Percentiles rank a stretch among this genome's conserved stretches.
phyloP scores from a whole-genome alignment of 2,329 filamentous ascomycete genomes.

The Stachybotrys chartarum region DNA sequence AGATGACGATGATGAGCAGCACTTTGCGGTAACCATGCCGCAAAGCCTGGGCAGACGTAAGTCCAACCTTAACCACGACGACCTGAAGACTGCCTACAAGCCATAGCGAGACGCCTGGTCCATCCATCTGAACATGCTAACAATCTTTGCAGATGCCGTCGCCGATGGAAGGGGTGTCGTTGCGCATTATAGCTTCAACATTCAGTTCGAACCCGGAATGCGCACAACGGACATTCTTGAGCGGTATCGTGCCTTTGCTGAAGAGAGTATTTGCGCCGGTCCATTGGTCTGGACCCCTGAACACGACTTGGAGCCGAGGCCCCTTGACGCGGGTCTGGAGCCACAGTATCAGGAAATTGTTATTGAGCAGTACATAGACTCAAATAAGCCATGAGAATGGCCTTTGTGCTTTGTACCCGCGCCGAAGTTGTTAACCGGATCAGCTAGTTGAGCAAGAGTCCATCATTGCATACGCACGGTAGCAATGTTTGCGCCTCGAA shows the following conservation, averaged over 20 bases:
- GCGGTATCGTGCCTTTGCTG: slow-evolving; percentile 44
- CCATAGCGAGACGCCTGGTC: background rate
- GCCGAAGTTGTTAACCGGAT: too few relatives aligned
- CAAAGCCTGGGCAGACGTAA: slow-evolving; percentile 27
- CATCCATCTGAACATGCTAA: slow-evolving; percentile 5
- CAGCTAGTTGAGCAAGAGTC: too few relatives aligned
- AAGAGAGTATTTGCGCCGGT: slow-evolving; percentile 38
- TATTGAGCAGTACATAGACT: too few relatives aligned
- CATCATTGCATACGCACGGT: too few relatives aligned
- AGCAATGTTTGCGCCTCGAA: too few relatives aligned
- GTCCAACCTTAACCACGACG: background rate
- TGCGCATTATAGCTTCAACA: slow-evolving; percentile 43
- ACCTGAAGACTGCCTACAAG: background rate
- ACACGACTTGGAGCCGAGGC: slow-evolving; percentile 2
- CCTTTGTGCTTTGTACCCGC: too few relatives aligned
- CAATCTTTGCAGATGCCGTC: slow-evolving; percentile 25
- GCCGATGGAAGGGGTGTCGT: slow-evolving; percentile 48
- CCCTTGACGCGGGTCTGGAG: too few relatives aligned
- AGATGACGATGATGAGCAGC: slow-evolving; percentile 36
- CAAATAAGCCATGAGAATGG: too few relatives aligned
- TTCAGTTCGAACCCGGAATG: slow-evolving; percentile 26
- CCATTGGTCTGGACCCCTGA: slow-evolving; percentile 21
- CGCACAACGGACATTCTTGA: slow-evolving; percentile 46
- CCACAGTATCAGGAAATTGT: too few relatives aligned
- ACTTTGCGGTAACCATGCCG: slow-evolving; percentile 31